Evolutionary conservation across 805 yeast species (phyloP).

Genomic region (Suhomyces sp.): DNA sequence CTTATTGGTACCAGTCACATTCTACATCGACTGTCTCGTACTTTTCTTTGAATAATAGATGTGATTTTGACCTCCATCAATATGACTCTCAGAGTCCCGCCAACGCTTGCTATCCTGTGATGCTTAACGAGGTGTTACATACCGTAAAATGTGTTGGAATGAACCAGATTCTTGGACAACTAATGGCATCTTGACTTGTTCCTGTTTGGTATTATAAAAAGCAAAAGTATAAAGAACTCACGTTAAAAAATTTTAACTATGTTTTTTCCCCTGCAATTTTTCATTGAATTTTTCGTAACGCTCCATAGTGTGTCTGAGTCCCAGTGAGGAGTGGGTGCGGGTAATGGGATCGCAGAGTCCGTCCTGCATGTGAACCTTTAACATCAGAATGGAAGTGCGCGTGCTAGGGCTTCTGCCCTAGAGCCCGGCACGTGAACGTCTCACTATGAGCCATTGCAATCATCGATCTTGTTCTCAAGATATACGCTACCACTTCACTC

Average conservation of each 20-base stretch:
- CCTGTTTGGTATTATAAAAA: constrained; percentile 13
- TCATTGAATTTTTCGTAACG: constrained; percentile 14
- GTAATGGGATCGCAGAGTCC: too few species aligned
- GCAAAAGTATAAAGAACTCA: constrained; percentile 13
- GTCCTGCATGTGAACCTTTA: constrained; percentile 5
- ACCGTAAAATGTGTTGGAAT: constrained; percentile 99
- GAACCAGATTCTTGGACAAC: constrained; percentile 99
- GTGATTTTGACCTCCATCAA: too few species aligned
- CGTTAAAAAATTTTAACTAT: constrained; percentile 14
- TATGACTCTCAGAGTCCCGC: too few species aligned
- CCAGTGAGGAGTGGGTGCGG: constrained; percentile 6
- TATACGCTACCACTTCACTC: too few species aligned
- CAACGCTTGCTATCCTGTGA: too few species aligned
- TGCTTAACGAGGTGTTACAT: too few species aligned
- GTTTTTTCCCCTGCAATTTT: constrained; percentile 18
- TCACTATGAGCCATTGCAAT: too few species aligned
- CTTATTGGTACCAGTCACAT: too few species aligned
- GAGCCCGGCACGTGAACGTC: constrained; percentile 11
- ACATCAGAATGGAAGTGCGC: background rate
- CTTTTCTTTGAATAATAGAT: too few species aligned
- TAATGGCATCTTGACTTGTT: constrained; percentile 72
- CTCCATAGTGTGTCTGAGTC: too few species aligned
- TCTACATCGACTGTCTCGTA: too few species aligned
- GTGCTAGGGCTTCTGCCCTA: constrained; percentile 10
- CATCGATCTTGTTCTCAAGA: too few species aligned